Percentiles rank a stretch among this genome's conserved stretches.
Evolutionary conservation across 176 grass and related monocot genomes (phyloP).

Genomic region (Oryza punctata): DNA sequence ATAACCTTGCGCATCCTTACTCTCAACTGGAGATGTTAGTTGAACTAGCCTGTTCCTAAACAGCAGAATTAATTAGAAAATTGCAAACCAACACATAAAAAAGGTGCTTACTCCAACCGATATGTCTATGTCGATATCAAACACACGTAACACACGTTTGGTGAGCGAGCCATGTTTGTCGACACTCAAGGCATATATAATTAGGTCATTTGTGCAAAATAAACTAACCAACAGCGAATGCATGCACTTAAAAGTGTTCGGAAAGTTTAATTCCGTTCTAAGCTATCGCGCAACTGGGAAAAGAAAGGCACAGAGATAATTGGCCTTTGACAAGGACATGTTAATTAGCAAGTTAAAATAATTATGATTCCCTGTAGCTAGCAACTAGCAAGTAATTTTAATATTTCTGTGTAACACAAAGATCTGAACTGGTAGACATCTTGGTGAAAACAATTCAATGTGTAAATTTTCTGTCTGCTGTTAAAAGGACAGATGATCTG

Average conservation of each 20-base stretch:
- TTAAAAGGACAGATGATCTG: not conserved
- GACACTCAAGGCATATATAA: not conserved
- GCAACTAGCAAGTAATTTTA: too few relatives aligned
- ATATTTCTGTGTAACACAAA: not conserved
- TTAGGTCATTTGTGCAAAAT: not conserved
- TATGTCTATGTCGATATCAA: not conserved
- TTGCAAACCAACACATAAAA: not conserved
- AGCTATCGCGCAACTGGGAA: slow-evolving; percentile 36
- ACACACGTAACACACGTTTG: not conserved
- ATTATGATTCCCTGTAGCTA: not conserved
- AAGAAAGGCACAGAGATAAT: not conserved
- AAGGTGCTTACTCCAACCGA: not conserved
- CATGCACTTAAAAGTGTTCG: not conserved
- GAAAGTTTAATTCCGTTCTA: slow-evolving; percentile 32
- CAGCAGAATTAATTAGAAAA: too few relatives aligned
- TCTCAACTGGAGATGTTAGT: too few relatives aligned
- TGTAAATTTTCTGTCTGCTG: not conserved
- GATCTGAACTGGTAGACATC: not conserved
- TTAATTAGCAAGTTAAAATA: slow-evolving; percentile 18
- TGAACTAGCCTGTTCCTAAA: not conserved
- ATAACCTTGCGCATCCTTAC: too few relatives aligned
- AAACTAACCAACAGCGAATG: not conserved
- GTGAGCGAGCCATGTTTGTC: slow-evolving; percentile 20
- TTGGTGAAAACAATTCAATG: not conserved
- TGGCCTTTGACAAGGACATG: slow-evolving; percentile 33